Evolutionary conservation across 805 yeast genomes (phyloP).

Genomic region (Hanseniaspora thailandica): DNA sequence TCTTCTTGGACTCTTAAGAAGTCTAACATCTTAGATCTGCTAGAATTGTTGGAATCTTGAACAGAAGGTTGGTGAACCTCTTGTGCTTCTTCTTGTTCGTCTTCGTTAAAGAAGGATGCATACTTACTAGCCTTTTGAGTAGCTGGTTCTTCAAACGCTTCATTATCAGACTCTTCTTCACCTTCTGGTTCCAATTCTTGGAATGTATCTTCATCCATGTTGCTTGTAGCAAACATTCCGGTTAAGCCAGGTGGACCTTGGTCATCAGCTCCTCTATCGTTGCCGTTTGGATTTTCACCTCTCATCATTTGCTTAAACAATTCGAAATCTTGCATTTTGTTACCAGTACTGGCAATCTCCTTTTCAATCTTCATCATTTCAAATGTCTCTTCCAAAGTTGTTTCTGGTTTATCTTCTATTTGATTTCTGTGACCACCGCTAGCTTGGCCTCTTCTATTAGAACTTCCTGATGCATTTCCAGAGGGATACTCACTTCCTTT

Average conservation of each 20-base stretch:
- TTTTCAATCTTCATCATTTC: conserved; percentile 28
- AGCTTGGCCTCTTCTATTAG: conserved; percentile 16
- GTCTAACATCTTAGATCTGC: conserved; percentile 6
- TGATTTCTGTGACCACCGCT: conserved; percentile 15
- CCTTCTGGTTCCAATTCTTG: conserved; percentile 6
- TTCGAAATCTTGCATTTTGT: conserved; percentile 33
- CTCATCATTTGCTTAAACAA: conserved; percentile 32
- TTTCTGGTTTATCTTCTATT: conserved; percentile 15
- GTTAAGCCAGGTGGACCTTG: not conserved
- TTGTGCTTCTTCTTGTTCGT: not conserved
- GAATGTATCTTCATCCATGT: not conserved
- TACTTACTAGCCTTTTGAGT: conserved; percentile 5
- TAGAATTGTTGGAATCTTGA: not conserved
- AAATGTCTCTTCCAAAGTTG: conserved; percentile 22
- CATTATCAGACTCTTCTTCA: not conserved
- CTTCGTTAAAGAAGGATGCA: conserved; percentile 7
- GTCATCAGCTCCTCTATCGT: not conserved
- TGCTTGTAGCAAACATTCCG: conserved; percentile 5
- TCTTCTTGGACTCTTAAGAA: conserved; percentile 6
- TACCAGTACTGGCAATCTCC: conserved; percentile 28
- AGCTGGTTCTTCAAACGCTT: not conserved
- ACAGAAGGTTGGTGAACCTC: not conserved
- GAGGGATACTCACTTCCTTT: not conserved
- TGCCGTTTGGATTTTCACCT: conserved; percentile 25
- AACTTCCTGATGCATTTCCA: conserved; percentile 9